phyloP scores from a whole-genome alignment of 140 eudicot species.

The Bidens hawaiensis region DNA sequence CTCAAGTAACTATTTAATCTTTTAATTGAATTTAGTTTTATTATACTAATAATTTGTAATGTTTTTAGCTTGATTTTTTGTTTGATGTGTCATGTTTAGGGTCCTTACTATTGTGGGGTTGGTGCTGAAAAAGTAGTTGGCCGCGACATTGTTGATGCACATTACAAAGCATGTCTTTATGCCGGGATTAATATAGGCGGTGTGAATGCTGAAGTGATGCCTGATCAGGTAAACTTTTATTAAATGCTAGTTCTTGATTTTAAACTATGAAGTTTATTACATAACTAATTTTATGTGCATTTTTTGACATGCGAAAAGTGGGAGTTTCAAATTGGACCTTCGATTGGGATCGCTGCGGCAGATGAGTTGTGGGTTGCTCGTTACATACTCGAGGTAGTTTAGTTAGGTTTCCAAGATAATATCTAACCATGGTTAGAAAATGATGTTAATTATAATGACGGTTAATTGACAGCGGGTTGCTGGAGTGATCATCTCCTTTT shows the following conservation, averaged over 20 bases:
- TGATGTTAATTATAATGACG: neutral
- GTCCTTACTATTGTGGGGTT: constrained; percentile 77
- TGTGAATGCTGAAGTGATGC: constrained; percentile 86
- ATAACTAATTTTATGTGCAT: neutral
- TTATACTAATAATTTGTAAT: neutral
- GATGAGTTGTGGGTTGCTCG: constrained; percentile 89
- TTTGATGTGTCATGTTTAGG: constrained; percentile 31
- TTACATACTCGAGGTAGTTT: constrained; percentile 73
- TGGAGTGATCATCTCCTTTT: constrained; percentile 68
- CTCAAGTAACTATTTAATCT: constrained; percentile 14
- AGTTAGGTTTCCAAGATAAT: neutral
- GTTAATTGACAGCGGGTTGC: constrained; percentile 55
- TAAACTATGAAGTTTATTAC: neutral
- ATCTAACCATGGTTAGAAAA: neutral
- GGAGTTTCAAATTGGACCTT: constrained; percentile 88
- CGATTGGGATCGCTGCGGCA: constrained; percentile 71
- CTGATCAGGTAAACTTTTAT: constrained; percentile 50
- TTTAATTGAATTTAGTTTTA: neutral
- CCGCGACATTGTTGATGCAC: constrained; percentile 81
- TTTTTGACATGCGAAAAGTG: constrained; percentile 40
- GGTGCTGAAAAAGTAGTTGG: constrained; percentile 87
- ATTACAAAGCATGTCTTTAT: constrained; percentile 76
- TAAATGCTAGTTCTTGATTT: neutral
- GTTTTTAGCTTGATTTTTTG: neutral
- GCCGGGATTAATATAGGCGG: constrained; percentile 75